Conservation (phyloP, 345 rosid species). For the Chamaenerion angustifolium region DNA sequence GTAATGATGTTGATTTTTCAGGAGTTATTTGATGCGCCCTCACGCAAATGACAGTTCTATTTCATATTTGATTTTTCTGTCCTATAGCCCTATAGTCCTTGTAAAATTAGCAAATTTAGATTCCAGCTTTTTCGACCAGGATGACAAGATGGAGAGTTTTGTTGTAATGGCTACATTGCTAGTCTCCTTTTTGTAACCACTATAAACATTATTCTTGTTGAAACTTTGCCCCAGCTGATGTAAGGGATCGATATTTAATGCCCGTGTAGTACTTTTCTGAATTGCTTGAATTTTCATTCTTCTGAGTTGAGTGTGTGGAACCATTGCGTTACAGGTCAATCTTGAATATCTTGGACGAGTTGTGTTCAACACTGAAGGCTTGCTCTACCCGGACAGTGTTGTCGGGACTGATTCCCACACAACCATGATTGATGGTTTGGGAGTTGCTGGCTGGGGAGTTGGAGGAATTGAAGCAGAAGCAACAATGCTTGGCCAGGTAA, state of each 20-base stretch:
- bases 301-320: not conserved
- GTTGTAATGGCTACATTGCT: too few relatives aligned
- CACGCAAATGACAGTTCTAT: too few relatives aligned
- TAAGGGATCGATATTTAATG: too few relatives aligned
- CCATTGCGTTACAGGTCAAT: constrained; percentile 57
- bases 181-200: too few relatives aligned
- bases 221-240: too few relatives aligned
- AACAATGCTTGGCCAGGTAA: constrained; percentile 97
- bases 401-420: constrained; percentile 99
- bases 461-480: constrained; percentile 99
- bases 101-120: too few relatives aligned
- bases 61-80: too few relatives aligned
- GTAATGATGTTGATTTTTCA: constrained; percentile 19
- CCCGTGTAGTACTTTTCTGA: not conserved
- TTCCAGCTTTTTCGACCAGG: too few relatives aligned
- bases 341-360: constrained; percentile 95
- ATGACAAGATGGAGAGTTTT: too few relatives aligned
- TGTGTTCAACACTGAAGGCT: constrained; percentile 70
- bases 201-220: too few relatives aligned
- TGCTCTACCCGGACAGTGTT: constrained; percentile 90
- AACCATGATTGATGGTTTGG: constrained; percentile 98
- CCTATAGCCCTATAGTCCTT: too few relatives aligned
- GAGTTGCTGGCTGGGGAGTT: constrained; percentile 99
- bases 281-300: constrained; percentile 1
- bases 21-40: not conserved